phyloP scores from a whole-genome alignment of 2,329 filamentous ascomycete species.

The Remersonia thermophila region DNA sequence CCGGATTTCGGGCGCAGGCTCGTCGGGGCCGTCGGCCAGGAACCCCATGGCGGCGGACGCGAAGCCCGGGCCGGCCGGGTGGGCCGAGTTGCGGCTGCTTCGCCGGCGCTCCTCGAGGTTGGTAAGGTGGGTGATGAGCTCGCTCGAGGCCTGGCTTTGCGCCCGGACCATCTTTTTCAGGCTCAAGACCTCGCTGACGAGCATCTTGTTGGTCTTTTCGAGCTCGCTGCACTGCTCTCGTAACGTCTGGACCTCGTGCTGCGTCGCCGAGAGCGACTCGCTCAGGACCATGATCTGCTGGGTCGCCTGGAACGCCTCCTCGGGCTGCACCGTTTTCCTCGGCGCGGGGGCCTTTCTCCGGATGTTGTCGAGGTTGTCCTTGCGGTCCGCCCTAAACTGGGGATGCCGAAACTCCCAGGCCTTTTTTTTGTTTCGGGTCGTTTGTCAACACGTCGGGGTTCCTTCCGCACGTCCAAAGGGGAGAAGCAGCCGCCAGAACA shows the following conservation, averaged over 20 bases:
- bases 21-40: slow-evolving; percentile 34
- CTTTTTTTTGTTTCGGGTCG: slow-evolving; percentile 40
- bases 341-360: slow-evolving; percentile 87
- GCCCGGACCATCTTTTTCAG: slow-evolving; percentile 49
- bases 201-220: slow-evolving; percentile 46
- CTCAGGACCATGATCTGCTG: slow-evolving; percentile 86
- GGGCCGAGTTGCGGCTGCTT: slow-evolving; percentile 27
- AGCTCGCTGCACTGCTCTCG: slow-evolving; percentile 78
- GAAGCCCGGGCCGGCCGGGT: slow-evolving; percentile 27
- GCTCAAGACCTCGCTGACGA: slow-evolving; percentile 49
- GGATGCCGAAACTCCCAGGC: slow-evolving; percentile 96
- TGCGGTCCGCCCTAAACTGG: slow-evolving; percentile 89
- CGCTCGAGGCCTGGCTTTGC: slow-evolving; percentile 44
- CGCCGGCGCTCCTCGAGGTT: slow-evolving; percentile 35
- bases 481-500: neutral
- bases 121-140: slow-evolving; percentile 44
- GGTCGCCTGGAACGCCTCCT: slow-evolving; percentile 64
- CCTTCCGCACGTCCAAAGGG: too few species aligned
- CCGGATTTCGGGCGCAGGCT: slow-evolving; percentile 38
- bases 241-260: slow-evolving; percentile 80
- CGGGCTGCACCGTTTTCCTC: slow-evolving; percentile 54
- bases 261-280: slow-evolving; percentile 76
- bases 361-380: slow-evolving; percentile 93
- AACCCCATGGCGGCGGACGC: slow-evolving; percentile 30
- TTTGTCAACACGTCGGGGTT: slow-evolving; percentile 26